These are phyloP conservation scores for Gastrolobium villosum DNA, from an alignment of 306 rosid genomes.

Conservation along the genomic window DNA sequence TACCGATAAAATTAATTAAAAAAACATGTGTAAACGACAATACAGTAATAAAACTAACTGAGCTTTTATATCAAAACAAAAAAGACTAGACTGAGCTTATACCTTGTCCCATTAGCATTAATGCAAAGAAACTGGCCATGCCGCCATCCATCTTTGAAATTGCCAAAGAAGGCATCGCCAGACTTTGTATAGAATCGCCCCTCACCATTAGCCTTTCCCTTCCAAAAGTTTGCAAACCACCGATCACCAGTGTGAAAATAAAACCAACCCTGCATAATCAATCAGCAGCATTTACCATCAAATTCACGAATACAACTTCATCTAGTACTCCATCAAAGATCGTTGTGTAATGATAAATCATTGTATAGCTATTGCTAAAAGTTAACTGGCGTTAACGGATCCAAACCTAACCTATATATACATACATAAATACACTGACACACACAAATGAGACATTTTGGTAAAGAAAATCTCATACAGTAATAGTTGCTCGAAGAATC, in stretches of 20 bases:
- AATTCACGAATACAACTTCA: background rate
- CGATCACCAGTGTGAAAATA: conserved; percentile 91
- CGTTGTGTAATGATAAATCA: conserved; percentile 18
- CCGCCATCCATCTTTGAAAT: conserved; percentile 92
- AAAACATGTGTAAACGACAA: background rate
- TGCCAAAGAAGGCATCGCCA: conserved; percentile 88
- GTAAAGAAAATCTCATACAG: conserved; percentile 5
- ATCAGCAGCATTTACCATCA: conserved; percentile 36
- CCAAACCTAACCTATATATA: conserved; percentile 8
- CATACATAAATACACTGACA: background rate
- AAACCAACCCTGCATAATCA: conserved; percentile 84
- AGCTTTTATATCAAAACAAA: background rate
- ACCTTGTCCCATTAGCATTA: conserved; percentile 83
- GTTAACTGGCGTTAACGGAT: background rate
- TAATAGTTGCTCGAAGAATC: background rate
- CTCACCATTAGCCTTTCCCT: conserved; percentile 97
- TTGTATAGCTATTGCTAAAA: conserved; percentile 4
- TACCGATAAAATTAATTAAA: background rate
- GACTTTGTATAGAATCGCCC: conserved; percentile 91
- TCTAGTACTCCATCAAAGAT: conserved; percentile 32
- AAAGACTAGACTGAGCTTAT: conserved; percentile 10
- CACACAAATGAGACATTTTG: background rate
- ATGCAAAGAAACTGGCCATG: conserved; percentile 88
- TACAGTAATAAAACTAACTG: background rate
- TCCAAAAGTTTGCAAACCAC: conserved; percentile 99